Evolutionary conservation across 2,329 filamentous ascomycete species (phyloP).

Genomic region (Gremmenia infestans): DNA sequence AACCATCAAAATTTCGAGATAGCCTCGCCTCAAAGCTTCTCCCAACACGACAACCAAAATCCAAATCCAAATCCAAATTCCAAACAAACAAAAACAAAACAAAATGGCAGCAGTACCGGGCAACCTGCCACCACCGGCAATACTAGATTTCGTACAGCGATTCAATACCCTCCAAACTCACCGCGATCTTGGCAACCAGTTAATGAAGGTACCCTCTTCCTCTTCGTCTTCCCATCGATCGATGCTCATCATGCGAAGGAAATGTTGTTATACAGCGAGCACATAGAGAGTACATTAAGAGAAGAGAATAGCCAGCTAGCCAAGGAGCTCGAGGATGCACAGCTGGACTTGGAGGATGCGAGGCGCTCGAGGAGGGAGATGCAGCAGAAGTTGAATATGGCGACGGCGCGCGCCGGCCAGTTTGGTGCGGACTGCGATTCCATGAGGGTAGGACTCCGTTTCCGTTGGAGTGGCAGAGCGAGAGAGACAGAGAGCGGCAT

Average conservation of each 20-base stretch:
- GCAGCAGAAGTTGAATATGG: constrained; percentile 42
- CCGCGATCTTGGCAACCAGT: constrained; percentile 37
- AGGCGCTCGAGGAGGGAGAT: constrained; percentile 44
- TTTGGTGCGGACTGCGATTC: constrained; percentile 37
- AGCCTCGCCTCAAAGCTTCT: too few relatives aligned
- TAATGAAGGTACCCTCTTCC: constrained; percentile 41
- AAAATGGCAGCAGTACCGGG: too few relatives aligned
- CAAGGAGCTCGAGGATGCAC: constrained; percentile 39
- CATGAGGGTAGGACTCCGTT: constrained; percentile 40
- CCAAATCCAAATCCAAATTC: too few relatives aligned
- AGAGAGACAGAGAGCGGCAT: not conserved
- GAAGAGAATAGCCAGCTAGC: constrained; percentile 41
- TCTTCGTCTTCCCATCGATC: not conserved
- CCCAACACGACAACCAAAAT: too few relatives aligned
- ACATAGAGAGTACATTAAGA: constrained; percentile 39
- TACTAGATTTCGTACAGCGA: constrained; percentile 44
- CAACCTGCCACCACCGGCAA: constrained; percentile 11
- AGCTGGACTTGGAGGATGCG: constrained; percentile 49
- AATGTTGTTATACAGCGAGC: constrained; percentile 42
- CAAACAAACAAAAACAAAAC: too few relatives aligned
- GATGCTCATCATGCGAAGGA: constrained; percentile 35
- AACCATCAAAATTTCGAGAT: too few relatives aligned
- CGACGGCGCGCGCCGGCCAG: constrained; percentile 34
- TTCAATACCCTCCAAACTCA: constrained; percentile 41
- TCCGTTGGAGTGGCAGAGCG: not conserved